Conservation (phyloP, 2,329 filamentous ascomycete genomes). For the Fusarium napiforme region DNA sequence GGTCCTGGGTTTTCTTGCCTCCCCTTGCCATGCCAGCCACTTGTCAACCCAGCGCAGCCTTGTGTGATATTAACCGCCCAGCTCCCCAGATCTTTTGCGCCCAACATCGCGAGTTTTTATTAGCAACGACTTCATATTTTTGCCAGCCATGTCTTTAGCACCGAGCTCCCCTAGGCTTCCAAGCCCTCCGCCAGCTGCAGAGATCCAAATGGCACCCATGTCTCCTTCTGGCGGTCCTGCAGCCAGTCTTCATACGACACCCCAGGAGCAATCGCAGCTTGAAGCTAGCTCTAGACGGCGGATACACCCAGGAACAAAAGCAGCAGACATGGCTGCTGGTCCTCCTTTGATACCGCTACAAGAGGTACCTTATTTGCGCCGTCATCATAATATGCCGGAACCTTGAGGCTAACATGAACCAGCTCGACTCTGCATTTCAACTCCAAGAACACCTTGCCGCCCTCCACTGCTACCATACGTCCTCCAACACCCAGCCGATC, state of each 20-base stretch:
- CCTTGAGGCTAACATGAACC: slow-evolving; percentile 32
- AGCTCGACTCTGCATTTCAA: slow-evolving; percentile 98
- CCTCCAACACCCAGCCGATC: slow-evolving; percentile 74
- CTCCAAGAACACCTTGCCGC: slow-evolving; percentile 97
- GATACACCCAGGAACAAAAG: slow-evolving; percentile 91
- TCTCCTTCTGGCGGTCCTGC: slow-evolving; percentile 72
- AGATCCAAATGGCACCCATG: slow-evolving; percentile 87
- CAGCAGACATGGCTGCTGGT: slow-evolving; percentile 91
- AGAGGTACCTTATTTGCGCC: slow-evolving; percentile 67
- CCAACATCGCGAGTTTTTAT: slow-evolving; percentile 15
- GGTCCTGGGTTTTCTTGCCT: background rate
- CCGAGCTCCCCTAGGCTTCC: slow-evolving; percentile 92
- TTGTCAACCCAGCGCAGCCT: slow-evolving; percentile 28
- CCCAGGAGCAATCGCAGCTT: slow-evolving; percentile 71
- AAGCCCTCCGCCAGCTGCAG: slow-evolving; percentile 92
- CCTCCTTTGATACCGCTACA: slow-evolving; percentile 87
- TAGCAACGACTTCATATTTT: slow-evolving; percentile 15
- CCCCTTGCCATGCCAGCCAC: slow-evolving; percentile 18
- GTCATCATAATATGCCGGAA: background rate
- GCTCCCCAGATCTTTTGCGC: slow-evolving; percentile 22
- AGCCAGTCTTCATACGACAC: slow-evolving; percentile 67
- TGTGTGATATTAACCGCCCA: slow-evolving; percentile 31
- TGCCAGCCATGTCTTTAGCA: slow-evolving; percentile 63
- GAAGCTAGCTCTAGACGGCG: slow-evolving; percentile 82
- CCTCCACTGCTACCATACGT: slow-evolving; percentile 84